Conservation (phyloP, 257 asterid genomes). For the Leptodermis oblonga region DNA sequence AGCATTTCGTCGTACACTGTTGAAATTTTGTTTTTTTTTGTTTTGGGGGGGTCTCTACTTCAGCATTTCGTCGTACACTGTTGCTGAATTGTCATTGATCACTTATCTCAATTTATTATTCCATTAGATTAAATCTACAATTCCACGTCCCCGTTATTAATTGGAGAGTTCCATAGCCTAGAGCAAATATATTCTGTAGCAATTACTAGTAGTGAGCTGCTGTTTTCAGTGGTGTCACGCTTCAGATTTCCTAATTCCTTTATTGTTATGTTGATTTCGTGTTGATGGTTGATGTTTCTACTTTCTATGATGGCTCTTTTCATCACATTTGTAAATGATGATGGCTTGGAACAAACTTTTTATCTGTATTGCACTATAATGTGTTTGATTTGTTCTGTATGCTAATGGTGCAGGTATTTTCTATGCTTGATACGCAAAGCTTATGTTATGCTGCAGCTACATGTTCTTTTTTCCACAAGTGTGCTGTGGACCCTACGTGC, state of each 20-base stretch:
- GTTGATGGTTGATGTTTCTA: background rate
- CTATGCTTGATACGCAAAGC: constrained; percentile 69
- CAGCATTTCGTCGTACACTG: background rate
- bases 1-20: background rate
- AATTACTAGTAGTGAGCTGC: background rate
- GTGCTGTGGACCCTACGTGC: constrained; percentile 78
- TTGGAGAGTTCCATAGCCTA: background rate
- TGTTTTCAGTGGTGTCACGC: background rate
- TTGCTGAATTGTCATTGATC: background rate
- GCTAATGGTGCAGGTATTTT: constrained; percentile 52
- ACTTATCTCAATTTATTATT: background rate
- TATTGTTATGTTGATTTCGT: background rate
- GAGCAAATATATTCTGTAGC: too few relatives aligned
- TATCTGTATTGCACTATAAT: background rate
- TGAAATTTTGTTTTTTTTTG: background rate
- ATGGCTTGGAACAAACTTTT: background rate
- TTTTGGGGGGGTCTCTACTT: background rate
- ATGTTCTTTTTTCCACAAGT: constrained; percentile 70
- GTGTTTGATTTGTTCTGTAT: constrained; percentile 13
- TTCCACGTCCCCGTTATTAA: background rate
- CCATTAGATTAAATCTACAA: background rate
- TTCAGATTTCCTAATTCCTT: background rate
- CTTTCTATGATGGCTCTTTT: background rate
- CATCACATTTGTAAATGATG: background rate
- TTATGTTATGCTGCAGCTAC: constrained; percentile 75